Percentiles rank a stretch among this genome's conserved stretches.
phyloP scores from a whole-genome alignment of 306 rosid species.

The Prunus mongolica region DNA sequence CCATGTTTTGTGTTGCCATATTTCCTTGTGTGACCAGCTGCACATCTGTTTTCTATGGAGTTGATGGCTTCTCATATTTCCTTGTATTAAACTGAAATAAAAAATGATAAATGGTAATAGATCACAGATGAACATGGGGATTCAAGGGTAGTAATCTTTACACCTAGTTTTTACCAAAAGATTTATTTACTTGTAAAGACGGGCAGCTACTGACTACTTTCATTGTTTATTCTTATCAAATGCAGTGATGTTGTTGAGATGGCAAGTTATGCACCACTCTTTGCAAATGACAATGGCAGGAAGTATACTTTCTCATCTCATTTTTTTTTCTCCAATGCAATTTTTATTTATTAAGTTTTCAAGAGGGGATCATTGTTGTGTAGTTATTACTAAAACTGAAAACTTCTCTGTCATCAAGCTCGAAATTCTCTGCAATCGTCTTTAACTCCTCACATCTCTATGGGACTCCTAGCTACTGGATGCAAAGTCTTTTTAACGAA shows the following conservation, averaged over 20 bases:
- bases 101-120: no score
- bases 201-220: neutral
- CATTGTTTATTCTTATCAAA: conserved; percentile 13
- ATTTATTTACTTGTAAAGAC: neutral
- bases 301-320: conserved; percentile 35
- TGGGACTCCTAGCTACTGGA: conserved; percentile 97
- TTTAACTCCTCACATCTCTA: conserved; percentile 65
- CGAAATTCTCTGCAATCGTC: conserved; percentile 93
- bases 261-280: conserved; percentile 96
- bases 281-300: conserved; percentile 54
- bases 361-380: neutral
- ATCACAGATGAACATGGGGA: no score
- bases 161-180: neutral
- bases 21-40: neutral
- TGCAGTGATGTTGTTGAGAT: conserved; percentile 74
- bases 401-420: conserved; percentile 37
- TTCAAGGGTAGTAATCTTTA: neutral
- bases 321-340: neutral
- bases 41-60: neutral
- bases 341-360: neutral
- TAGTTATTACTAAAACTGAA: conserved; percentile 23
- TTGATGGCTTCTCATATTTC: neutral
- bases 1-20: neutral
- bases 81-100: neutral
- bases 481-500: conserved; percentile 58